Conservation (phyloP, 306 rosid genomes). For the Castanea crenata region DNA sequence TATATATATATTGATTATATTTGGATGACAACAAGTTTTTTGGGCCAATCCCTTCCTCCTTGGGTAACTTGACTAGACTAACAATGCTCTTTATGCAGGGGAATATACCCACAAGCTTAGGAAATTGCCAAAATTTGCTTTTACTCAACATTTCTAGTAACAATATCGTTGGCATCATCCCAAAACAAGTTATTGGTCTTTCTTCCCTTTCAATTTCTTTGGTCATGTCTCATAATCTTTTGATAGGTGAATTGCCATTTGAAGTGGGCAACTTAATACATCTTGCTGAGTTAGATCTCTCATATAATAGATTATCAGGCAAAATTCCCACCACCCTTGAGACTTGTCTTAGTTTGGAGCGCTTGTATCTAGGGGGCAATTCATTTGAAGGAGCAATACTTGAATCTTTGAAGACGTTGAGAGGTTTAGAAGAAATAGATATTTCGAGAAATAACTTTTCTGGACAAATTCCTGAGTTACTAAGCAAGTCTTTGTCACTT, state of each 20-base stretch:
- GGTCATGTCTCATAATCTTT: conserved; percentile 29
- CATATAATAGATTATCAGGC: conserved; percentile 33
- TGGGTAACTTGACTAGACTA: conserved; percentile 37
- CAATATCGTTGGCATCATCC: conserved; percentile 37
- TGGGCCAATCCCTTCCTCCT: conserved; percentile 32
- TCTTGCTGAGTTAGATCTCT: conserved; percentile 25
- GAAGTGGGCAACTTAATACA: conserved; percentile 29
- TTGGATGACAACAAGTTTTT: conserved; percentile 25
- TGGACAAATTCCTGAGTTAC: conserved; percentile 34
- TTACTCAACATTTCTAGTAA: conserved; percentile 21
- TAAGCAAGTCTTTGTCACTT: conserved; percentile 16
- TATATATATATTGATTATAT: background rate
- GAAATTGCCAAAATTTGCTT: conserved; percentile 22
- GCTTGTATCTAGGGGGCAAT: conserved; percentile 31
- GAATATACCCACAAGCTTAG: conserved; percentile 33
- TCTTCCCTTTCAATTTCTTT: conserved; percentile 42
- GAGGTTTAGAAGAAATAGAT: conserved; percentile 35
- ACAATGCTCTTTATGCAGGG: conserved; percentile 21
- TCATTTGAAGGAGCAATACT: conserved; percentile 33
- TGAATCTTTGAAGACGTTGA: conserved; percentile 18
- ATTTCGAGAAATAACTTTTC: conserved; percentile 34
- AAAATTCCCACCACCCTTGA: conserved; percentile 38
- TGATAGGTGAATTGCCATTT: conserved; percentile 32
- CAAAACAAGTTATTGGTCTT: conserved; percentile 29
- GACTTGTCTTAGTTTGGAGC: conserved; percentile 20